Evolutionary conservation across 371 early-diverging fungal species (phyloP).

Genomic region (Globomyces sp.): DNA sequence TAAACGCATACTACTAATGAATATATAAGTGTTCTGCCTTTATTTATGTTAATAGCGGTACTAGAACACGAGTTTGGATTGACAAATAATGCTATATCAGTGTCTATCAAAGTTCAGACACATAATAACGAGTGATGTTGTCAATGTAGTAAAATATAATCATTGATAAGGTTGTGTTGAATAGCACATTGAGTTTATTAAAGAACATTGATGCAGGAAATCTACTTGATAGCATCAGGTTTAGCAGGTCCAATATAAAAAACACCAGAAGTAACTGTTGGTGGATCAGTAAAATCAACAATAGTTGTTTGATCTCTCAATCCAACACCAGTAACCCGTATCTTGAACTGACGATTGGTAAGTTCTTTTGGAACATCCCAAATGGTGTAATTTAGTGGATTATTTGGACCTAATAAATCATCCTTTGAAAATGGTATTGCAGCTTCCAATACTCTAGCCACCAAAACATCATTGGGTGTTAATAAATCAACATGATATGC

Average conservation of each 20-base stretch:
- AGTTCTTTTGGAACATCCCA: constrained; percentile 9
- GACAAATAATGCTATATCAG: too few relatives aligned
- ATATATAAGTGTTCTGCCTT: too few relatives aligned
- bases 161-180: too few relatives aligned
- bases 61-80: too few relatives aligned
- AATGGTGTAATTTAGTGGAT: constrained; percentile 14
- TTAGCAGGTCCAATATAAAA: constrained; percentile 10
- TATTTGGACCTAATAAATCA: constrained; percentile 3
- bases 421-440: constrained; percentile 9
- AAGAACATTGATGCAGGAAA: too few relatives aligned
- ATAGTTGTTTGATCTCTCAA: neutral
- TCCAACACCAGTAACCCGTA: constrained; percentile 7
- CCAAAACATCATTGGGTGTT: neutral
- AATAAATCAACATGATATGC: constrained; percentile 14
- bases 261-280: constrained; percentile 7
- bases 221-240: too few relatives aligned
- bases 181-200: too few relatives aligned
- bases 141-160: too few relatives aligned
- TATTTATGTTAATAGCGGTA: too few relatives aligned
- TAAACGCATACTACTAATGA: too few relatives aligned
- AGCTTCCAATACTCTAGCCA: neutral
- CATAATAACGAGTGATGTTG: too few relatives aligned
- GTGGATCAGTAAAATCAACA: neutral
- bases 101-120: too few relatives aligned
- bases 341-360: constrained; percentile 14